These are phyloP conservation scores for Aristolochia contorta DNA, from an alignment of 164 flowering plant species.

Conservation along the genomic window DNA sequence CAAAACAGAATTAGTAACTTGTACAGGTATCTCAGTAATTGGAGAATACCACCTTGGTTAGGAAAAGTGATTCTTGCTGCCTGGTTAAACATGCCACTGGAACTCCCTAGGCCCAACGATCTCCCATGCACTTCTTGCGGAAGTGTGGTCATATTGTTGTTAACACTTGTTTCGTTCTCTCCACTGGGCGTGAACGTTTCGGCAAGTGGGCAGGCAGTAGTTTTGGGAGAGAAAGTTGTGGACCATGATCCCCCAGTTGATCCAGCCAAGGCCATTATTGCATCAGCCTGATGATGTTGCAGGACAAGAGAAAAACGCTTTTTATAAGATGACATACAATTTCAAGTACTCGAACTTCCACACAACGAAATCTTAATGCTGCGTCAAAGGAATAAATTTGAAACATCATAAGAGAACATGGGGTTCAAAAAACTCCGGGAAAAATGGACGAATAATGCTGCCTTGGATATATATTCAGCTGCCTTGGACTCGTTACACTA, in stretches of 20 bases:
- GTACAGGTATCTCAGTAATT: not conserved
- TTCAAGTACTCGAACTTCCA: not conserved
- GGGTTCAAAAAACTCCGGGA: not conserved
- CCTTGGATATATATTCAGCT: too few relatives aligned
- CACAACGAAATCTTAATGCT: not conserved
- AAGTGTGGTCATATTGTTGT: slow-evolving; percentile 14
- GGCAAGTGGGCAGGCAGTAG: slow-evolving; percentile 19
- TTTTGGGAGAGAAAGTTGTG: slow-evolving; percentile 49
- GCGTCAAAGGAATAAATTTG: not conserved
- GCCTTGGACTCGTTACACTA: too few relatives aligned
- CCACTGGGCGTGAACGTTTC: slow-evolving; percentile 27
- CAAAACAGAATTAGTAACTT: too few relatives aligned
- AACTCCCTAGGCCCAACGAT: slow-evolving; percentile 21
- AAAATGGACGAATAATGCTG: too few relatives aligned
- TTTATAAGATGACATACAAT: not conserved
- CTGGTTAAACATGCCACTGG: slow-evolving; percentile 29
- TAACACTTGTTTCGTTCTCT: slow-evolving; percentile 27
- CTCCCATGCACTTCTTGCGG: slow-evolving; percentile 32
- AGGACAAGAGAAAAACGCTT: not conserved
- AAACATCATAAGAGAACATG: not conserved
- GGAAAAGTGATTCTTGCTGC: slow-evolving; percentile 21
- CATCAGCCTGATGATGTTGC: slow-evolving; percentile 63
- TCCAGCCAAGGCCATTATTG: slow-evolving; percentile 91
- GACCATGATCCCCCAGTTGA: slow-evolving; percentile 96
- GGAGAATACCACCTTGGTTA: not conserved